Conservation (phyloP, 164 flowering plant genomes). For the Vitis rupestris region DNA sequence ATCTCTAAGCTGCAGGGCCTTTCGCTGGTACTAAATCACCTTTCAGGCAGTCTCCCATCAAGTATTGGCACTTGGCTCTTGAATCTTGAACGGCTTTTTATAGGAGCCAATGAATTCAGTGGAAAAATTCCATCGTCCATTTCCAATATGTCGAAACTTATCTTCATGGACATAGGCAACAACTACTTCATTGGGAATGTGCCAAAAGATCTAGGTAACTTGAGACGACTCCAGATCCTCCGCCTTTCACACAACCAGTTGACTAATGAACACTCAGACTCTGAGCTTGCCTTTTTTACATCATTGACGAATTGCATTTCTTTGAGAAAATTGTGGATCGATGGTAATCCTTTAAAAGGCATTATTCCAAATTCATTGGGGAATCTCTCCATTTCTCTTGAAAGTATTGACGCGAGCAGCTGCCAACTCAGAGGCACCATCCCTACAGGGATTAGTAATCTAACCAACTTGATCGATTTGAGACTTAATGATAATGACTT, state of each 20-base stretch:
- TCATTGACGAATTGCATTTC: slow-evolving; percentile 5
- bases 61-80: too few species aligned
- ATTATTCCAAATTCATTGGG: slow-evolving; percentile 1
- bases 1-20: too few species aligned
- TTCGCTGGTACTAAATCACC: too few species aligned
- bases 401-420: background rate
- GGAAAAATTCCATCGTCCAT: too few species aligned
- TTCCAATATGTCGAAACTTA: too few species aligned
- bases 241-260: background rate
- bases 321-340: background rate
- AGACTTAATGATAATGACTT: background rate
- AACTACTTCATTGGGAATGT: background rate
- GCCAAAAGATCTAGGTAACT: slow-evolving; percentile 1
- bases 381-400: slow-evolving; percentile 1
- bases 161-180: too few species aligned
- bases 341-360: background rate
- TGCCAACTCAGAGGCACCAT: background rate
- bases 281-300: background rate
- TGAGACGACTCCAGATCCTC: background rate
- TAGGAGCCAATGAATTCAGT: too few species aligned
- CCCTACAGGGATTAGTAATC: background rate
- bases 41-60: too few species aligned
- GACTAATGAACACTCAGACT: background rate
- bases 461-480: background rate
- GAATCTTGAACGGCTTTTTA: rapidly evolving